Evolutionary conservation across 2,329 filamentous ascomycete genomes (phyloP).

Genomic region (Ophiobolus disseminans): DNA sequence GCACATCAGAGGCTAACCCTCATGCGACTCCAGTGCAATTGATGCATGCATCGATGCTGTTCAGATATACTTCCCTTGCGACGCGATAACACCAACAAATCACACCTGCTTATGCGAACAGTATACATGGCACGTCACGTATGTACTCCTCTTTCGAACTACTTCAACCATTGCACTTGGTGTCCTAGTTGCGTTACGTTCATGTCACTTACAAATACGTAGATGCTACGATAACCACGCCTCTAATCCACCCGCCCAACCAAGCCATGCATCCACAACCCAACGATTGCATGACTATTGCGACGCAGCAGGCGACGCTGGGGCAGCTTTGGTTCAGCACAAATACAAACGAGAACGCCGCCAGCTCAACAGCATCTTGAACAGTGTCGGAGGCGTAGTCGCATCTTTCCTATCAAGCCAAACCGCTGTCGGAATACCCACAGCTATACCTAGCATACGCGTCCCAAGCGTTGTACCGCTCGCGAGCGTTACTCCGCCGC

Average conservation of each 20-base stretch:
- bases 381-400: slow-evolving; percentile 16
- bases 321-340: slow-evolving; percentile 3
- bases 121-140: slow-evolving; percentile 19
- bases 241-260: slow-evolving; percentile 3
- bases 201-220: not conserved
- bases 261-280: slow-evolving; percentile 1
- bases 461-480: not conserved
- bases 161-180: not conserved
- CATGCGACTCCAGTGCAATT: not conserved
- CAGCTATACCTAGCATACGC: not conserved
- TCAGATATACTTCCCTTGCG: slow-evolving; percentile 3
- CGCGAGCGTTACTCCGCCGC: not conserved
- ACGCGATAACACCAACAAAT: not conserved
- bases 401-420: slow-evolving; percentile 14
- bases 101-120: slow-evolving; percentile 18
- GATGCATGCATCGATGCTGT: slow-evolving; percentile 4
- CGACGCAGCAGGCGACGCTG: slow-evolving; percentile 14
- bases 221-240: slow-evolving; percentile 21
- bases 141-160: not conserved
- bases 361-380: slow-evolving; percentile 15
- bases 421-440: not conserved
- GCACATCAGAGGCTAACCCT: not conserved
- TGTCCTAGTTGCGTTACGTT: not conserved
- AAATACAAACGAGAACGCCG: slow-evolving; percentile 10
- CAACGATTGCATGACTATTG: slow-evolving; percentile 3